phyloP scores from a whole-genome alignment of 2,329 filamentous ascomycete genomes.

The Blastomyces parvus region DNA sequence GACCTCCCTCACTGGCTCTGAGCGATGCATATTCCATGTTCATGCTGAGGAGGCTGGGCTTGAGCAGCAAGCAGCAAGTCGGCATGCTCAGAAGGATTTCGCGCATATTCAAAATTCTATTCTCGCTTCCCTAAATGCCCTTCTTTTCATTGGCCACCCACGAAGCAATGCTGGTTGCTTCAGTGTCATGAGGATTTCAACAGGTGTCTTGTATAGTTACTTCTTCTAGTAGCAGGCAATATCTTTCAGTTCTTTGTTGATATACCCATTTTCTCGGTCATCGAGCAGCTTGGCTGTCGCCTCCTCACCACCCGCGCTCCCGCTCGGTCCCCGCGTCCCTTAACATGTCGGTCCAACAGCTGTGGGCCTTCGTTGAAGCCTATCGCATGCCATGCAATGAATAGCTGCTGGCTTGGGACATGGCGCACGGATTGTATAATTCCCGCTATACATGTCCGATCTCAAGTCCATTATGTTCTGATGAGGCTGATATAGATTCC shows the following conservation, averaged over 20 bases:
- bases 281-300: background rate
- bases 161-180: background rate
- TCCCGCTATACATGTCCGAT: background rate
- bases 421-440: background rate
- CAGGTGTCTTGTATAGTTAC: background rate
- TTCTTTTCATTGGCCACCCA: background rate
- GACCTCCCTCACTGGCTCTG: too few species aligned
- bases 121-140: background rate
- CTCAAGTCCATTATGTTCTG: background rate
- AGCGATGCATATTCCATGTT: background rate
- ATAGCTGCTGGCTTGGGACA: background rate
- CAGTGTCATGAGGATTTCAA: background rate
- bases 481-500: background rate
- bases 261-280: background rate
- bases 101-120: background rate
- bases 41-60: background rate
- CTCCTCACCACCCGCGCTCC: background rate
- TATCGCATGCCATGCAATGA: background rate
- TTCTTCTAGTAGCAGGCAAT: background rate
- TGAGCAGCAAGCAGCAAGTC: background rate
- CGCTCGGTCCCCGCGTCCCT: background rate
- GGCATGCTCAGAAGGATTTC: background rate
- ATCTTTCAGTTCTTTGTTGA: background rate
- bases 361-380: background rate
- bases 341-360: background rate